These are phyloP conservation scores for Colletotrichum sp. DNA, from an alignment of 2,329 filamentous ascomycete species.

Conservation along the genomic window DNA sequence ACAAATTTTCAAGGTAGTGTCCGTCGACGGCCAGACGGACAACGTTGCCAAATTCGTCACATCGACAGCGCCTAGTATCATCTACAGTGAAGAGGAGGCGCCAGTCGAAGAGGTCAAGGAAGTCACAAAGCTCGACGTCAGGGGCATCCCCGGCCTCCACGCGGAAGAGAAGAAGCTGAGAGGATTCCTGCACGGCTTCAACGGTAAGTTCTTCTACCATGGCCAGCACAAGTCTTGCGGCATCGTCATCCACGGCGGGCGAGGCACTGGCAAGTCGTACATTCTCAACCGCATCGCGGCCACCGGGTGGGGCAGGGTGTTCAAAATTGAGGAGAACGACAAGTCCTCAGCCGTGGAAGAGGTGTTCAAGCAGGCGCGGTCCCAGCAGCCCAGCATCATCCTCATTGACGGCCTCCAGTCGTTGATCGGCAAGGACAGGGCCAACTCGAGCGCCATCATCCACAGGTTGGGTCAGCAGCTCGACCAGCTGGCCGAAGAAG, in stretches of 20 bases:
- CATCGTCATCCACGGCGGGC: slow-evolving; percentile 79
- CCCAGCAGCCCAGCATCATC: slow-evolving; percentile 76
- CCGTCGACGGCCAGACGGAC: slow-evolving; percentile 58
- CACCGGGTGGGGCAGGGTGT: slow-evolving; percentile 73
- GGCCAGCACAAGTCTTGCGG: slow-evolving; percentile 51
- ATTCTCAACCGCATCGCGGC: slow-evolving; percentile 72
- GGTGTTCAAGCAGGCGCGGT: slow-evolving; percentile 71
- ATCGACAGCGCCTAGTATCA: slow-evolving; percentile 29
- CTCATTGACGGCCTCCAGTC: slow-evolving; percentile 80
- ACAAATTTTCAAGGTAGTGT: slow-evolving; percentile 62
- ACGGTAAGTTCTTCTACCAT: slow-evolving; percentile 34
- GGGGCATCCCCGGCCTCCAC: slow-evolving; percentile 71
- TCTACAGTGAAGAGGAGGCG: not conserved
- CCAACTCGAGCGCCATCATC: slow-evolving; percentile 54
- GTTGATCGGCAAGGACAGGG: slow-evolving; percentile 66
- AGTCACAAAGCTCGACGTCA: slow-evolving; percentile 44
- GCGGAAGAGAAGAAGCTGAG: slow-evolving; percentile 71
- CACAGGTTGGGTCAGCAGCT: slow-evolving; percentile 59
- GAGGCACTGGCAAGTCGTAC: slow-evolving; percentile 84
- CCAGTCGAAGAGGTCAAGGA: slow-evolving; percentile 19
- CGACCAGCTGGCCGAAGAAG: slow-evolving; percentile 52
- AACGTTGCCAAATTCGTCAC: slow-evolving; percentile 49
- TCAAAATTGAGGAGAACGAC: slow-evolving; percentile 61
- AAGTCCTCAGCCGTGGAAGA: slow-evolving; percentile 67
- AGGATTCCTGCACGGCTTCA: slow-evolving; percentile 64